phyloP scores from a whole-genome alignment of 2,329 filamentous ascomycete genomes.

The Penicillium fuscoglaucum region DNA sequence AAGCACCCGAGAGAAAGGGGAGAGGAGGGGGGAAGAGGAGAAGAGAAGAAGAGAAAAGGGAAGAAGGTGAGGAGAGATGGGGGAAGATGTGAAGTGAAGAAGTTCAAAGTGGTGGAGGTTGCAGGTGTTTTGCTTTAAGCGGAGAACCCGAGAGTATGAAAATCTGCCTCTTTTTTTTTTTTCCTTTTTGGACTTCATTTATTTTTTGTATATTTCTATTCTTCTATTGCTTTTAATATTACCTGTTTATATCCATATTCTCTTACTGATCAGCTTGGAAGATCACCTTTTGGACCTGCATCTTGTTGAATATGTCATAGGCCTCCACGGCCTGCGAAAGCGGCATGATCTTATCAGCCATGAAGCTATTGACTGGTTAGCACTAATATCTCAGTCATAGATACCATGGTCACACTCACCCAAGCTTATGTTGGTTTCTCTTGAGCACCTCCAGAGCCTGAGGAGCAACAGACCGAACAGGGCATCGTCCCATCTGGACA shows the following conservation, averaged over 20 bases:
- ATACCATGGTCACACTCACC: conserved; percentile 48
- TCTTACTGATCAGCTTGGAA: conserved; percentile 54
- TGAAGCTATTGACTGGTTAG: conserved; percentile 58
- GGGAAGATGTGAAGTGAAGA: conserved; percentile 14
- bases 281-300: conserved; percentile 72
- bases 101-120: conserved; percentile 11
- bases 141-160: conserved; percentile 17
- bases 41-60: conserved; percentile 18
- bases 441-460: conserved; percentile 65
- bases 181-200: conserved; percentile 8
- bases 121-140: conserved; percentile 22
- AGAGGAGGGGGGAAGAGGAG: conserved; percentile 20
- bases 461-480: conserved; percentile 68
- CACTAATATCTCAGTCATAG: not conserved
- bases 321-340: conserved; percentile 65
- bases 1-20: conserved; percentile 10
- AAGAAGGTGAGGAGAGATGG: conserved; percentile 13
- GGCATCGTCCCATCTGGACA: conserved; percentile 74
- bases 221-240: not conserved
- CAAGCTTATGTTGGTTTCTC: conserved; percentile 65
- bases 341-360: conserved; percentile 75
- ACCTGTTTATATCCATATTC: not conserved
- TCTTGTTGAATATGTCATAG: conserved; percentile 70
- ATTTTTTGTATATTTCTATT: conserved; percentile 1
- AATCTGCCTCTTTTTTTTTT: conserved; percentile 6